Evolutionary conservation across 306 rosid genomes (phyloP).

Genomic region (Rosa chinensis): DNA sequence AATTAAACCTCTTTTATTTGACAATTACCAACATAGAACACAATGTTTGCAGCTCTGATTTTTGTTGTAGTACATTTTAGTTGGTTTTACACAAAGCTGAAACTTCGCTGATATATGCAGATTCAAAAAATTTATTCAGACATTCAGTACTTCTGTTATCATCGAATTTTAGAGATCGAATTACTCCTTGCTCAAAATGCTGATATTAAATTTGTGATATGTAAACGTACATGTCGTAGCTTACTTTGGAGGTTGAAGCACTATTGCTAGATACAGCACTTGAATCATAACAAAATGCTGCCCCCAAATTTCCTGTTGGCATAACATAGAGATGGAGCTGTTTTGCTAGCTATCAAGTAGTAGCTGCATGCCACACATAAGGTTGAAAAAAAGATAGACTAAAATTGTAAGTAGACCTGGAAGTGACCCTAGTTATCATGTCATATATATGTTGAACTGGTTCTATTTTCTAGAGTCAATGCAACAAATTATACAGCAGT

Average conservation of each 20-base stretch:
- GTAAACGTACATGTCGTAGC: not conserved
- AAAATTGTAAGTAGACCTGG: not conserved
- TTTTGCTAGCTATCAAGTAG: not conserved
- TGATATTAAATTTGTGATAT: not conserved
- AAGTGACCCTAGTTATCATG: slow-evolving; percentile 16
- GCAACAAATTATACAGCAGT: slow-evolving; percentile 31
- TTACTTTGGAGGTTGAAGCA: not conserved
- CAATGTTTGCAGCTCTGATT: not conserved
- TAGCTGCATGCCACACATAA: not conserved
- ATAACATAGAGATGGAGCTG: not conserved
- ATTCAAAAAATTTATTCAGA: not conserved
- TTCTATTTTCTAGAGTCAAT: slow-evolving; percentile 46
- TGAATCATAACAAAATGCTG: not conserved
- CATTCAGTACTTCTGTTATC: not conserved
- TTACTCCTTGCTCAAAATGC: not conserved
- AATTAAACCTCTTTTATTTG: not conserved
- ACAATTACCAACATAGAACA: not conserved
- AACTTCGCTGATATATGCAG: not conserved
- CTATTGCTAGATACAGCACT: not conserved
- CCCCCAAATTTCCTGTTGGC: not conserved
- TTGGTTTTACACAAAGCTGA: not conserved
- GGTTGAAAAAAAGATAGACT: not conserved
- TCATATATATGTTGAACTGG: slow-evolving; percentile 21
- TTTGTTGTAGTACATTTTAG: not conserved
- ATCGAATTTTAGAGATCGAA: not conserved